Evolutionary conservation across 1,139 yeast species (phyloP), one percentile per base, ranked within the genome.

Genomic region (Geotrichum carabidarum): DNA sequence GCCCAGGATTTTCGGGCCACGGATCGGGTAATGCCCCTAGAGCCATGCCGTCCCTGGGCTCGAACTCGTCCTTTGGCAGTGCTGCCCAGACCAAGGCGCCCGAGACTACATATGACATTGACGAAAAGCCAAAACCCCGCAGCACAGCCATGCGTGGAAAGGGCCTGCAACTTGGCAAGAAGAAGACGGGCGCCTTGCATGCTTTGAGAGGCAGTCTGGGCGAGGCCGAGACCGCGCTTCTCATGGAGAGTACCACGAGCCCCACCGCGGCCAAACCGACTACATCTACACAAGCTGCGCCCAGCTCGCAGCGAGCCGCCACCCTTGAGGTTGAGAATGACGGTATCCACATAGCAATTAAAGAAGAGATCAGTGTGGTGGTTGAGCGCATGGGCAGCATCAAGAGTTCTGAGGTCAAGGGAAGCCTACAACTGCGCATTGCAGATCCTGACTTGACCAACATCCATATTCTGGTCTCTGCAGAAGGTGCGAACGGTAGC

Each of bases 401-500:
- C 57, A 69, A 78, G 53, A 75, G 82, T 32, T 81, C 90, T 48
- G 97, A 91, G 68, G 79, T 90, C 58, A 89, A 89, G 71, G 99
- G 99, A 68, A 95, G 86, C 63, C 77, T 93, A 63, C 95, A 89
- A 71, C 77, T 93, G 68, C 84, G 96, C 70, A 83, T 93, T 62
- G 90, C 86, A 68, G 80, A 89, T 64, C 75, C 85, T 12, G 79
- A 78, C 36, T 76, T 84, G 60, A 82, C 95, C 18, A 79, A 79
- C 61, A 79, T 89, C 57, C 81, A 80, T 67, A 77, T 91, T 56
- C 68, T 81, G 59, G 76, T 91, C 59, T 69, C 75, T 48, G 75
- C 82, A 42, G 77, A 71, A 47, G 76, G 75, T 52, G 72, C 75
- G 44, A 69, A 75, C 17, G 59, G 75, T 37, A 93, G 84, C 68